Base-by-base conservation (phyloP, 805 yeast species). In the Ascoidea rubescens region DNA sequence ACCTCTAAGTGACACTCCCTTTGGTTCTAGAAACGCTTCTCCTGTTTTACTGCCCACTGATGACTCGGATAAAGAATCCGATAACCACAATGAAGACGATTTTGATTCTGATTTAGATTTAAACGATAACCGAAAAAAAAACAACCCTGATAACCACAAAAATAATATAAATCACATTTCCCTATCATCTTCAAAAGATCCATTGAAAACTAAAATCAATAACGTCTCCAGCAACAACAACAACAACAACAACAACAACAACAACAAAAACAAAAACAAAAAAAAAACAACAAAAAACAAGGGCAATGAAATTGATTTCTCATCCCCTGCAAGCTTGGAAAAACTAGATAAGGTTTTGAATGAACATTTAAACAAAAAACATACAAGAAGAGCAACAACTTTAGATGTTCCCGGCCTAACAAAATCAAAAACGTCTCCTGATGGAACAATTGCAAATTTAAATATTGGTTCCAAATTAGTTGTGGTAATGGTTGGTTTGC, bases 331-430 rank as follows among this genome's bases (percentile, higher is more conserved):
- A 52, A 16, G n/a, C 31, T 37, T 37, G 8, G 43, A 37, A 37
- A 37, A 37, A 37, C 8, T 37, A 10, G 14, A 37, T 4, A 37
- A 37, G 8, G 14, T 37, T 10, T 37, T 37, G 14, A 37, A 37
- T 37, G 43, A 37, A 37, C 43, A 37, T 8, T 14, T 37, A 37
- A 37, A 8, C 8, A 37, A 8, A 37, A 37, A 37, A 37, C 68
- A 64, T 2, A 70, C 69, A 44, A 68, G 84, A 47, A 71, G 87
- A 55, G 86, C 90, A 0, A 86, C 95, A 5, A 87, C 96, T 0
- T 74, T 90, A 48, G 95, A 89, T 62, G 86, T 91, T 5, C 96
- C 97, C 0, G 97, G 97, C 1, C 84, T 88, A 55, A 89, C 97
- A 0, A 77, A 84, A 49, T 82, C 90, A 1, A 80, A 85, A 55